Base-by-base conservation (phyloP, 2,329 filamentous ascomycete genomes). In the Rutstroemia sp. region DNA sequence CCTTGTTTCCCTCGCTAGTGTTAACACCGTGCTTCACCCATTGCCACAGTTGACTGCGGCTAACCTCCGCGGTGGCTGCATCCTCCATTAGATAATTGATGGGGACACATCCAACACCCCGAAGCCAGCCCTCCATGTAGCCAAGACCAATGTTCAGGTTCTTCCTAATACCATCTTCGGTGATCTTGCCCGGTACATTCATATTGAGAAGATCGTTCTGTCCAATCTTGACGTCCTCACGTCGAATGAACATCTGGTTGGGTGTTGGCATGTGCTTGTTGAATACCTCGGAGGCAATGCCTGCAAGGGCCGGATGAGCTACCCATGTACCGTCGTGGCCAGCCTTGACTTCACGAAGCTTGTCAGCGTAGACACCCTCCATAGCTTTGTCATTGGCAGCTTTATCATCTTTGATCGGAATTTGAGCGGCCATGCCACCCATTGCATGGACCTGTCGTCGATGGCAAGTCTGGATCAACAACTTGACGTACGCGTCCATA, bases 61-160 rank as follows among this genome's bases (percentile, higher is more conserved):
- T 95, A 5, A 99, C 94, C 73, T 99, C 94, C 50, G 94, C 94
- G 1, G 94, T 99, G 23, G 94, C 94, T 18, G 94, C 94, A 66
- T 97, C 94, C 77, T 99, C 94, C 92, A 97, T 97, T 56, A 97
- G 80, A 72, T 87, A 95, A 79, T 97, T 96, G 76, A 97, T 96
- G 49, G 94, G 94, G 53, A 97, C 92, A 68, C 94, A 99, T 57
- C 94, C 94, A 21, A 97, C 82, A 37, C 92, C 94, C 61, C 92
- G 87, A 59, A 97, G 79, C 94, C 94, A 99, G 60, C 90, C 94
- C 76, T 99, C 94, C 92, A 97, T 99, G 76, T 99, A 99, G 52
- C 88, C 88, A 5, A 99, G 83, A 41, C 92, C 94, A 64, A 99
- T 97, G 76, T 91, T 92, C 63, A 99, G 79, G 78, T 97, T 99